Conservation (phyloP, 495 filamentous ascomycete species). For the Letharia lupina region DNA sequence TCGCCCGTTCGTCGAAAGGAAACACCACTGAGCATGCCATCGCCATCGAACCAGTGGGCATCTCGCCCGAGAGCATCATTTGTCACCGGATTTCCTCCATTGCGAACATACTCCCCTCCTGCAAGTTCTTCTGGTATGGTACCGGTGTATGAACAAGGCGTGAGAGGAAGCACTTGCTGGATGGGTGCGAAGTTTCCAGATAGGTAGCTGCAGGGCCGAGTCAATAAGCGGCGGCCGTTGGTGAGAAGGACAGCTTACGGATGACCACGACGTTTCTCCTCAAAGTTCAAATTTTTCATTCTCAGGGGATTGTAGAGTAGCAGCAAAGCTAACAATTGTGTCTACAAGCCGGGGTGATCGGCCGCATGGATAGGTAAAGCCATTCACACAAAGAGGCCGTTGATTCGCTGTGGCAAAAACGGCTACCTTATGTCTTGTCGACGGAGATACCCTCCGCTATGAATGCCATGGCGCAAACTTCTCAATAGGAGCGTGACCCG, state of each 20-base stretch:
- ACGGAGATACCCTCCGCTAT: neutral
- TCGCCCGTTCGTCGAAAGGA: conserved; percentile 38
- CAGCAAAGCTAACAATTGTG: neutral
- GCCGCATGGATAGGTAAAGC: neutral
- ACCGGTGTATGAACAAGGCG: conserved; percentile 45
- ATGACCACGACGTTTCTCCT: conserved; percentile 7
- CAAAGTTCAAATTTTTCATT: neutral
- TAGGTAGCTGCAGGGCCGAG: conserved; percentile 33
- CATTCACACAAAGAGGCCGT: neutral
- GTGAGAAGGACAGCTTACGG: conserved; percentile 3
- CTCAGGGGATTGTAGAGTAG: neutral
- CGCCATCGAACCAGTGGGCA: conserved; percentile 63
- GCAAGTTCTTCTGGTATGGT: conserved; percentile 49
- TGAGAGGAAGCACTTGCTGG: conserved; percentile 38
- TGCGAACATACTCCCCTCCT: conserved; percentile 60
- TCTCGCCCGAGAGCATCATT: conserved; percentile 47
- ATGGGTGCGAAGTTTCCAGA: conserved; percentile 59
- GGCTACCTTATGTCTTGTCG: neutral
- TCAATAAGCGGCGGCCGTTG: neutral
- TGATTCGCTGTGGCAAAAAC: neutral
- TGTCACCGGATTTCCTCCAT: conserved; percentile 58
- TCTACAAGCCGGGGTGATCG: neutral
- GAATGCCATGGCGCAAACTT: neutral
- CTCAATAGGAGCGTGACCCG: neutral
- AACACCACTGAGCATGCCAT: conserved; percentile 62